Base-by-base conservation (phyloP, 1,284 basidiomycete species). In the Boletus austroedulis region DNA sequence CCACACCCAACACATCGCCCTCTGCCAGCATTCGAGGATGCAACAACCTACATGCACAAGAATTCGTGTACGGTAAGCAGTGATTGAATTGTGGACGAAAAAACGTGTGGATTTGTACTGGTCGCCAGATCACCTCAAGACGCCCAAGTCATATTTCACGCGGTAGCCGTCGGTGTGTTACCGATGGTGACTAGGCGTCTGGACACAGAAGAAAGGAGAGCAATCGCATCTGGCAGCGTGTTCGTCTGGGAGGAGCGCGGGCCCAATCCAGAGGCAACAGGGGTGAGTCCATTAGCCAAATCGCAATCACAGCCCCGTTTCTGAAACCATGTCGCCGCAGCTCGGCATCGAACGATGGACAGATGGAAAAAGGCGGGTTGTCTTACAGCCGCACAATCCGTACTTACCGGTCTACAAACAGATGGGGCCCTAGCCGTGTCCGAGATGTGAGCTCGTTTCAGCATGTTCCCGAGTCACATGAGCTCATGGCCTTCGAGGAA, bases 171-270 rank as follows among this genome's bases (percentile, higher is more conserved):
- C 36, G 73, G 80, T 38, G 72, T 82, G 31, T 78, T 90, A 47
- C 86, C 84, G 53, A 88, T 90, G 76, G 85, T 90, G 61, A 79
- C 82, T 40, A 81, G 89, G 59, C 82, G 89, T 23, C 80, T 92
- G 61, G 89, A 91, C 73, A 84, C 86, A 28, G 89, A 90, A 56
- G 83, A 85, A 67, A 77, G 85, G 46, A 77, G 83, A n/a, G 72
- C 77, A 41, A 86, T 88, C 53, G 62, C 75, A 24, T 79, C 88
- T 3, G 89, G 89, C n/a, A 85, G 84, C 61, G 84, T 90, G 51
- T 92, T 86, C 64, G 86, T 92, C 56, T 92, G 89, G 89, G 89
- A 92, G 71, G 89, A 91, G 70, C 81, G 87, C 59, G 87, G 86
- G 34, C 82, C 86, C 19, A 86, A 83, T 66, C 78, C 86, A 50